These are phyloP conservation scores for Fraxinus baroniana DNA, from an alignment of 305 asterid genomes.

Conservation along the genomic window DNA sequence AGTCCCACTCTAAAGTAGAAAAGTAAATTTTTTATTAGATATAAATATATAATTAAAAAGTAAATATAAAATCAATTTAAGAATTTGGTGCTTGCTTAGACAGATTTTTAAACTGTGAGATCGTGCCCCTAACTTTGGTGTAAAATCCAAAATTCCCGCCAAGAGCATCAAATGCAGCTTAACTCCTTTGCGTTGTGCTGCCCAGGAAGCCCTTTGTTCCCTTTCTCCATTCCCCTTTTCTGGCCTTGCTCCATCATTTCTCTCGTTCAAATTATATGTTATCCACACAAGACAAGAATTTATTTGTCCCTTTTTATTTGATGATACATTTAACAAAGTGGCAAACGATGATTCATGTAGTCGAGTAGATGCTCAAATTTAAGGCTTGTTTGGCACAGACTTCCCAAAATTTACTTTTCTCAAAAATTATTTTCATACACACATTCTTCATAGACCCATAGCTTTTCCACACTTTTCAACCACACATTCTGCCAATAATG, in stretches of 20 bases:
- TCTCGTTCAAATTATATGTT: not conserved
- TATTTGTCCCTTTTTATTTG: not conserved
- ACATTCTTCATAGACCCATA: not conserved
- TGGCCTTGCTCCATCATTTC: not conserved
- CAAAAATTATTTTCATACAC: not conserved
- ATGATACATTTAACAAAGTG: not conserved
- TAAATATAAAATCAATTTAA: too few species aligned
- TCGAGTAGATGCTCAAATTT: not conserved
- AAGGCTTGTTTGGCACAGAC: not conserved
- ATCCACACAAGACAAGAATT: not conserved
- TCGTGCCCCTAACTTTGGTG: too few species aligned
- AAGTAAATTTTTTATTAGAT: too few species aligned
- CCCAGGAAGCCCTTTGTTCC: too few species aligned
- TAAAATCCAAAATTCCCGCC: too few species aligned
- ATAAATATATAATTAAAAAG: too few species aligned
- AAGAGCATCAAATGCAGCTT: too few species aligned
- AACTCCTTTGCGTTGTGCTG: too few species aligned
- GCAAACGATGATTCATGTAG: not conserved
- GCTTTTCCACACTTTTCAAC: not conserved
- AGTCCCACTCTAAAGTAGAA: too few species aligned
- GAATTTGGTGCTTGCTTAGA: too few species aligned
- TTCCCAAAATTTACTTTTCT: not conserved
- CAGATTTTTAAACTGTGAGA: too few species aligned
- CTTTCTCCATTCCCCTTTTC: too few species aligned
- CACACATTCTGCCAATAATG: not conserved